phyloP scores from a whole-genome alignment of 2,329 filamentous ascomycete genomes.

The Dissoconium aciculare region DNA sequence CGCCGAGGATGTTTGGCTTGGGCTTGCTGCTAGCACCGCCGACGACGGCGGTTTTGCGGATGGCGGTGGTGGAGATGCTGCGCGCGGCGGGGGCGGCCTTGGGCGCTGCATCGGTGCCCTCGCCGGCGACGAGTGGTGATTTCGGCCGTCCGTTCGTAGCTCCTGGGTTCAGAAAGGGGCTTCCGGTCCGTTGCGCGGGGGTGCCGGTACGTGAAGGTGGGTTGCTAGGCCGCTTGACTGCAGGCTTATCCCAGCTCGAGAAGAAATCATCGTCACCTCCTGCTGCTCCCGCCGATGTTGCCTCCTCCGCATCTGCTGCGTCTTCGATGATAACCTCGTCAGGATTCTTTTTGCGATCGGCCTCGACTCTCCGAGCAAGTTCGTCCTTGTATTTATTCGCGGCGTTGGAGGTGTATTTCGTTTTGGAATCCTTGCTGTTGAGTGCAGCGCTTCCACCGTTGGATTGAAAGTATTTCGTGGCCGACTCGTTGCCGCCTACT shows the following conservation, averaged over 20 bases:
- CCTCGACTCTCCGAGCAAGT: constrained; percentile 67
- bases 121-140: constrained; percentile 65
- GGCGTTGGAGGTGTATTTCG: constrained; percentile 88
- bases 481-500: constrained; percentile 93
- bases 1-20: constrained; percentile 55
- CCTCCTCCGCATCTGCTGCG: constrained; percentile 40
- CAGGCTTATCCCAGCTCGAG: constrained; percentile 95
- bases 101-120: constrained; percentile 39
- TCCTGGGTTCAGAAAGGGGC: constrained; percentile 68
- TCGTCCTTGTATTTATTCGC: constrained; percentile 98
- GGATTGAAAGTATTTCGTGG: constrained; percentile 94
- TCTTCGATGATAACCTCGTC: constrained; percentile 76
- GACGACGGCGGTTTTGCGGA: constrained; percentile 53
- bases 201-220: constrained; percentile 81
- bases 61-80: constrained; percentile 60
- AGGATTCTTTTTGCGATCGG: constrained; percentile 76
- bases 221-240: constrained; percentile 90
- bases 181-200: constrained; percentile 60
- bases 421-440: constrained; percentile 90
- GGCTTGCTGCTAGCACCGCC: constrained; percentile 46
- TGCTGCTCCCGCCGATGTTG: constrained; percentile 33
- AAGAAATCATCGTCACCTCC: constrained; percentile 91
- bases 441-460: constrained; percentile 89
- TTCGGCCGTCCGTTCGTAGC: constrained; percentile 55
- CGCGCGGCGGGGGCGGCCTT: constrained; percentile 43